Evolutionary conservation across 768 basidiomycete species (phyloP), one percentile per base, ranked within the genome.

Genomic region (Pisolithus marmoratus): DNA sequence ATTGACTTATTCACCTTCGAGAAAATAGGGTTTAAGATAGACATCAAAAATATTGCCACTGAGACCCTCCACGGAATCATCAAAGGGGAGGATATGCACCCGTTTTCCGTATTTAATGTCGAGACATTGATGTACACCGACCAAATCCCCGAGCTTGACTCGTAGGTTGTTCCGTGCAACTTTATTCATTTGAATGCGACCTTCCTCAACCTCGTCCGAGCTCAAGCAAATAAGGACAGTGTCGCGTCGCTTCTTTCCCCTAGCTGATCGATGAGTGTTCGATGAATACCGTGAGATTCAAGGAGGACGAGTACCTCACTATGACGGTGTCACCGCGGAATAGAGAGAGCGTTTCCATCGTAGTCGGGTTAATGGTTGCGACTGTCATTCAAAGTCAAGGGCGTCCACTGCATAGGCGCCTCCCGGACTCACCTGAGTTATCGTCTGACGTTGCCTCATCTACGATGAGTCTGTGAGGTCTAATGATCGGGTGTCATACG

Each of bases 101-200:
- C 95, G 87, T 69, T 99, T 98, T 58, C 96, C 96, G 69, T 99
- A 99, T 72, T 97, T 96, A 79, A 98, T 97, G 64, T 98, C 95
- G 54, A 87, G 81, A 67, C 94, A 97, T 62, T 91, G 84, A 70
- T 98, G 94, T 1, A 99, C 94, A 55, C 90, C 90, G 66, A 93
- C 93, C 50, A 98, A 79, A 70, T 99, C 96, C 40, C 90, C 95
- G 40, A 98, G 85, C 76, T 97, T 98, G 60, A 98, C 92, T 50
- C 95, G 90, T 44, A 98, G 73, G 73, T 99, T 98, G 76, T 97
- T 95, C 52, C 96, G 91, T n/a, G 96, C 96, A 34, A 99, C 96
- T 72, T 98, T 98, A 85, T 99, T 99, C 73, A 99, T 75, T 63
- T 96, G 94, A 57, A 99, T 94, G 67, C 91, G 90, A 52, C 96